Base-by-base conservation (phyloP, 768 basidiomycete species). In the Neoboletus magnificus region DNA sequence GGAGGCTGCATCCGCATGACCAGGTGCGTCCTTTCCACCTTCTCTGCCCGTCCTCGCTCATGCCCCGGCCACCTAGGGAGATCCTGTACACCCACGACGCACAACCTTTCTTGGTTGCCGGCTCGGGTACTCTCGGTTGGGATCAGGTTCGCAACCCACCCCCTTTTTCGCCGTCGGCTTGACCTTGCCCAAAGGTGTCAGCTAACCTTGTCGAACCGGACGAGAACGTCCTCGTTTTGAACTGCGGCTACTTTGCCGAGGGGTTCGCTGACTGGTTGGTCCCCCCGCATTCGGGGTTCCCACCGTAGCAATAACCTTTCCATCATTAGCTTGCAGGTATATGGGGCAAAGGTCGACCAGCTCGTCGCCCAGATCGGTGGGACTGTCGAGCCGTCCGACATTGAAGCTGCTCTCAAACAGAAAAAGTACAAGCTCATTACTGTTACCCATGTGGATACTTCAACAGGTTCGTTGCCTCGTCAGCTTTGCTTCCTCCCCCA, bases 61-160 rank as follows among this genome's bases (percentile, higher is more conserved):
- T 15, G 2, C 12, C 43, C 8, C 13, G 12, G 2, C 11, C 2
- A 2, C 50, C 40, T 59, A 87, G 90, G 58, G 76, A 90, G 52
- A 85, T 98, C 8, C 73, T 98, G 22, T 86, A 84, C 67, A 87
- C 96, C 30, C 80, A 83, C 52, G 75, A 78, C 23, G 90, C 81
- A 0, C 97, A 98, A 66, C 92, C 93, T 0, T 93, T 99, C 79
- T 74, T 99, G 64, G 89, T 98, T 58, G 86, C 94, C 27, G 97
- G 97, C 2, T 91, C 87, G 52, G 97, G 97, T 16, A 98, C 97
- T 2, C 79, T 99, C 33, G 97, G 97, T 29, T 98, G 95, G 94
- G 95, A 98, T 71, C 89, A 92, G 82, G 90, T 81, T 42, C 60
- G 80, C 66, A 22, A 20, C 6, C 20, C 41, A 22, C 23, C 2